A percentile compares a stretch with the other conserved stretches of the same genome.
phyloP scores from a whole-genome alignment of 306 rosid genomes.

The Delonix regia region DNA sequence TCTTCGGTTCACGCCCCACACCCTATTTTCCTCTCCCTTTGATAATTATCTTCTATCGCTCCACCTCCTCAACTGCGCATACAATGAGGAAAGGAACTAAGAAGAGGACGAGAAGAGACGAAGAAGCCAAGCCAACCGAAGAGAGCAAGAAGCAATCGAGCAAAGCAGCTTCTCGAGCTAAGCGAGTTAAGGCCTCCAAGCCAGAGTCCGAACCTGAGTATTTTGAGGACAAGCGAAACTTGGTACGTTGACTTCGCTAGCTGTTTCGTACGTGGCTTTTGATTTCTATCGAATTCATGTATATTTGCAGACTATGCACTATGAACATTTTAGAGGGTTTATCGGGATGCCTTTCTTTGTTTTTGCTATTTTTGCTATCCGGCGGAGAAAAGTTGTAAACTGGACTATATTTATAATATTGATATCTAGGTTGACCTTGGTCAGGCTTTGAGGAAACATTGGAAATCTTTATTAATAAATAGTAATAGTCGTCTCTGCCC shows the following conservation, averaged over 20 bases:
- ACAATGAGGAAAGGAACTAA: constrained; percentile 60
- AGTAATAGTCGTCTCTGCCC: not conserved
- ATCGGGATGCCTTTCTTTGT: not conserved
- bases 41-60: not conserved
- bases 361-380: not conserved
- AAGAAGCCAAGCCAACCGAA: constrained; percentile 38
- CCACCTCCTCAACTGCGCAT: not conserved
- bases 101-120: constrained; percentile 49
- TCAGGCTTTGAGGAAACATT: not conserved
- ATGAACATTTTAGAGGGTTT: not conserved
- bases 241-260: constrained; percentile 25
- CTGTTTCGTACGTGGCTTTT: not conserved
- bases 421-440: not conserved
- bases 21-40: constrained; percentile 42
- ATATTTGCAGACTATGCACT: not conserved
- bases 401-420: not conserved
- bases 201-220: constrained; percentile 51
- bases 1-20: constrained; percentile 47
- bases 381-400: not conserved
- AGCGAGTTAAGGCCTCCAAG: constrained; percentile 57
- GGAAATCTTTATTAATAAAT: not conserved
- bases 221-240: constrained; percentile 62
- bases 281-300: not conserved
- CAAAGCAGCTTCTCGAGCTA: constrained; percentile 47
- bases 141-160: constrained; percentile 33